phyloP scores from a whole-genome alignment of 306 rosid species.

The Dryas octopetala region DNA sequence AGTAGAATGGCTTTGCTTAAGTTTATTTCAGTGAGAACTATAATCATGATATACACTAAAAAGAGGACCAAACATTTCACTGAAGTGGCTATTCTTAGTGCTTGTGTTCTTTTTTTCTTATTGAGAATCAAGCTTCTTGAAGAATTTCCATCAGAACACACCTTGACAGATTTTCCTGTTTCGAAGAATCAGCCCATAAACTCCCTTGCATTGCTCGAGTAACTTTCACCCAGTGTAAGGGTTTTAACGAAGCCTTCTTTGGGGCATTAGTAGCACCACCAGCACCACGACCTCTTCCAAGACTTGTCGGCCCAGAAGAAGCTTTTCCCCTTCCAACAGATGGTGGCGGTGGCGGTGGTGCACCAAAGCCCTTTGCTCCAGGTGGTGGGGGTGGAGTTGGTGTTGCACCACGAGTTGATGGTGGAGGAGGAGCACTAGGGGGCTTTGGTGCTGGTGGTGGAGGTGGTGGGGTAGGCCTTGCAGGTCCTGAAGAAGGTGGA shows the following conservation, averaged over 20 bases:
- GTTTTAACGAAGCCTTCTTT: constrained; percentile 71
- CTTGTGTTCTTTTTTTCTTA: constrained; percentile 2
- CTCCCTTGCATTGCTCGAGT: constrained; percentile 88
- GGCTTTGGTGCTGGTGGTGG: constrained; percentile 51
- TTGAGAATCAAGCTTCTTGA: constrained; percentile 9
- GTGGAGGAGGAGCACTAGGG: constrained; percentile 53
- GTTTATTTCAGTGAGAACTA: constrained; percentile 5
- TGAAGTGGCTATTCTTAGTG: constrained; percentile 6
- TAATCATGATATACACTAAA: neutral
- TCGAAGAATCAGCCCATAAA: constrained; percentile 89
- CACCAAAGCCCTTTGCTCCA: constrained; percentile 39
- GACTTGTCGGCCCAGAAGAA: constrained; percentile 46
- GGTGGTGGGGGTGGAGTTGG: constrained; percentile 44
- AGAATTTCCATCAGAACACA: constrained; percentile 33
- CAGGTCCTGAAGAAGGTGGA: constrained; percentile 43
- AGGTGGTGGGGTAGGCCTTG: constrained; percentile 31
- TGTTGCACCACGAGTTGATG: constrained; percentile 27
- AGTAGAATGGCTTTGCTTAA: neutral
- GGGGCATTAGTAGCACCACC: constrained; percentile 50
- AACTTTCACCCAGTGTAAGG: constrained; percentile 95
- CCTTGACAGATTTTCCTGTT: constrained; percentile 81
- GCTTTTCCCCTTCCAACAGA: constrained; percentile 38
- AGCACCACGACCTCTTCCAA: constrained; percentile 65
- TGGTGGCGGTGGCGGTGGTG: constrained; percentile 48
- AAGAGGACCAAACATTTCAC: neutral